These are phyloP conservation scores for Yamadazyma dendronema DNA, from an alignment of 1,139 yeast genomes.

Conservation along the genomic window DNA sequence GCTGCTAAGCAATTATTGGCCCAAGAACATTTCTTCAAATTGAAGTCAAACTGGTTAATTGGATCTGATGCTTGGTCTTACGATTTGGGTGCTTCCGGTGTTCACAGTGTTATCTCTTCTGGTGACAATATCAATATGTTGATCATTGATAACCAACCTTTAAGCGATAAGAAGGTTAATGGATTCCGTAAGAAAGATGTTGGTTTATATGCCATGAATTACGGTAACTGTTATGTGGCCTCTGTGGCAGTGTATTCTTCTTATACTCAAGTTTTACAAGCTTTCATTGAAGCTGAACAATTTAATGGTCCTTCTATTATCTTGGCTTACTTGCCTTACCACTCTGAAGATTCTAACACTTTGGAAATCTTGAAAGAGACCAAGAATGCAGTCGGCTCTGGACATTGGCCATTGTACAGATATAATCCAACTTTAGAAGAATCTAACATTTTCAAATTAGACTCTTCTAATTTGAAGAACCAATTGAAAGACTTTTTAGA, in stretches of 20 bases:
- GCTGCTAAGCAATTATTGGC: conserved; percentile 45
- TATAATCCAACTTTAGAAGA: conserved; percentile 61
- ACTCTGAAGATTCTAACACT: conserved; percentile 64
- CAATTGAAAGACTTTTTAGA: conserved; percentile 80
- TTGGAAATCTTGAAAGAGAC: conserved; percentile 80
- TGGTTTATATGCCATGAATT: conserved; percentile 94
- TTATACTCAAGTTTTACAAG: conserved; percentile 88
- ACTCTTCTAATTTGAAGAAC: conserved; percentile 77
- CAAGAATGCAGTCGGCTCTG: conserved; percentile 85
- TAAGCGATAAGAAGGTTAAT: conserved; percentile 36
- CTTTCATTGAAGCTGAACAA: conserved; percentile 83
- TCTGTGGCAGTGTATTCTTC: conserved; percentile 93
- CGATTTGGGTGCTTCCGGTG: conserved; percentile 89
- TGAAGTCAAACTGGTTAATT: conserved; percentile 72
- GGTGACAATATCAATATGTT: conserved; percentile 80
- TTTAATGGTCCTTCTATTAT: conserved; percentile 90
- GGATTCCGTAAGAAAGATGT: conserved; percentile 81
- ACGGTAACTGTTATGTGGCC: conserved; percentile 87
- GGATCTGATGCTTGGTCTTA: conserved; percentile 97
- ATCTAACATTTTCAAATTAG: conserved; percentile 64
- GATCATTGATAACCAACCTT: conserved; percentile 91
- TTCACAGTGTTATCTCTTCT: conserved; percentile 77
- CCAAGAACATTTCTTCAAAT: conserved; percentile 42
- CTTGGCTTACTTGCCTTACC: conserved; percentile 84
- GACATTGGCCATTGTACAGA: conserved; percentile 94